A percentile compares a stretch with the other conserved stretches of the same genome.
phyloP scores from a whole-genome alignment of 1,284 basidiomycete species.

The Nidula niveotomentosa region DNA sequence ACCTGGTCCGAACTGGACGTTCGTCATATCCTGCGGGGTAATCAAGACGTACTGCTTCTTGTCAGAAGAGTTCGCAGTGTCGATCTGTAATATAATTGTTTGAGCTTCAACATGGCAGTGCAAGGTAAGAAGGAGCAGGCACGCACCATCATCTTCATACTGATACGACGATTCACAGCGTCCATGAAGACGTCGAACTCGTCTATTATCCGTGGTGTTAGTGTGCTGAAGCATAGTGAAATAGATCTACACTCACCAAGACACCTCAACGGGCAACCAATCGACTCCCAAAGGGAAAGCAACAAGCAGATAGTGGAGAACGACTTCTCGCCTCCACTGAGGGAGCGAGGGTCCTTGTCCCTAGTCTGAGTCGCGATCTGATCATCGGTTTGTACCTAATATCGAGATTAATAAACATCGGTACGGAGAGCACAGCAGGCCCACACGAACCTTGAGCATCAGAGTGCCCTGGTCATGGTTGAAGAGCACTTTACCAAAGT shows the following conservation, averaged over 20 bases:
- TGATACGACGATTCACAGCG: conserved; percentile 87
- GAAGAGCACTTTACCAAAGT: conserved; percentile 84
- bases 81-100: conserved; percentile 55
- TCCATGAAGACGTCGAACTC: conserved; percentile 98
- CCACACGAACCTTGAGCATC: conserved; percentile 58
- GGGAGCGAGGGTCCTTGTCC: conserved; percentile 79
- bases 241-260: conserved; percentile 60
- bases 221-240: not conserved
- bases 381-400: conserved; percentile 77
- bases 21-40: conserved; percentile 86
- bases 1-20: conserved; percentile 55
- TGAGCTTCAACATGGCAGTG: conserved; percentile 2
- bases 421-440: no score
- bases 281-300: conserved; percentile 93
- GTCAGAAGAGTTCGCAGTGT: conserved; percentile 81
- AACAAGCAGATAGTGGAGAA: conserved; percentile 96
- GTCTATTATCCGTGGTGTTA: conserved; percentile 38
- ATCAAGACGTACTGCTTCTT: conserved; percentile 92
- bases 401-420: not conserved
- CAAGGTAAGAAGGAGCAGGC: conserved; percentile 1
- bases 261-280: conserved; percentile 92
- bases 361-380: conserved; percentile 61
- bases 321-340: conserved; percentile 95
- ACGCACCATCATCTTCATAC: conserved; percentile 89
- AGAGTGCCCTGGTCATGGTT: conserved; percentile 73